Percentiles rank a stretch among this genome's conserved stretches.
Conservation (phyloP, 331 rosid species). For the Saraca asoca region DNA sequence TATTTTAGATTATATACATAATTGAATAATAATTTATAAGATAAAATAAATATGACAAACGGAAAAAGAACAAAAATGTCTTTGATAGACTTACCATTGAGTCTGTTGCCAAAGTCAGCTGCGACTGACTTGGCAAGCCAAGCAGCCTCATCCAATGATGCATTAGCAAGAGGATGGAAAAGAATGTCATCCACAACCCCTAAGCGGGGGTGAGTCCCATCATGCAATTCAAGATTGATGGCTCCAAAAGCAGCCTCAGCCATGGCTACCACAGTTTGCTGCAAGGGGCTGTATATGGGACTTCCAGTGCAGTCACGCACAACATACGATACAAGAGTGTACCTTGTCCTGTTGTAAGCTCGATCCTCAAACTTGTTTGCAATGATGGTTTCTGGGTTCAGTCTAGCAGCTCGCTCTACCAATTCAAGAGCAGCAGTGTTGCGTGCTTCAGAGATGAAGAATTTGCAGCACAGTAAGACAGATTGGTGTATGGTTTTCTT, state of each 20-base stretch:
- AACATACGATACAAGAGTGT: constrained; percentile 67
- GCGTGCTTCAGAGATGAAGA: constrained; percentile 67
- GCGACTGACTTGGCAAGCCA: constrained; percentile 82
- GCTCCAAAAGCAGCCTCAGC: constrained; percentile 70
- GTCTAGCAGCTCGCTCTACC: constrained; percentile 63
- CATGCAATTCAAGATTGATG: constrained; percentile 64
- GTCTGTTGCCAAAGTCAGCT: constrained; percentile 57
- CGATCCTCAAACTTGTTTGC: constrained; percentile 62
- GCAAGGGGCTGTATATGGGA: constrained; percentile 76
- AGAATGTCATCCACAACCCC: constrained; percentile 86
- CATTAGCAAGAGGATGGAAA: constrained; percentile 72
- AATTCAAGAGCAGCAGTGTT: constrained; percentile 53
- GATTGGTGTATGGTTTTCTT: constrained; percentile 56
- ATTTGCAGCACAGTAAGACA: constrained; percentile 69
- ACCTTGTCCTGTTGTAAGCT: constrained; percentile 69
- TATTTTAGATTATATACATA: no score
- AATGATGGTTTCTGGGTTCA: constrained; percentile 55
- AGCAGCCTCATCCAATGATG: constrained; percentile 71
- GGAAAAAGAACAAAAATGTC: no score
- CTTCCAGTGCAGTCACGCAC: constrained; percentile 60
- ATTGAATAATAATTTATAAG: no score
- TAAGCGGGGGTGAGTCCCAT: constrained; percentile 75
- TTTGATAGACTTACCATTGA: constrained; percentile 59
- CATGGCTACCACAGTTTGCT: constrained; percentile 64
- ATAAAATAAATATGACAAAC: no score